Percentiles rank a stretch among this genome's conserved stretches.
Evolutionary conservation across 108 stramenopile species (phyloP).

Genomic region (Schizochytrium sp.): DNA sequence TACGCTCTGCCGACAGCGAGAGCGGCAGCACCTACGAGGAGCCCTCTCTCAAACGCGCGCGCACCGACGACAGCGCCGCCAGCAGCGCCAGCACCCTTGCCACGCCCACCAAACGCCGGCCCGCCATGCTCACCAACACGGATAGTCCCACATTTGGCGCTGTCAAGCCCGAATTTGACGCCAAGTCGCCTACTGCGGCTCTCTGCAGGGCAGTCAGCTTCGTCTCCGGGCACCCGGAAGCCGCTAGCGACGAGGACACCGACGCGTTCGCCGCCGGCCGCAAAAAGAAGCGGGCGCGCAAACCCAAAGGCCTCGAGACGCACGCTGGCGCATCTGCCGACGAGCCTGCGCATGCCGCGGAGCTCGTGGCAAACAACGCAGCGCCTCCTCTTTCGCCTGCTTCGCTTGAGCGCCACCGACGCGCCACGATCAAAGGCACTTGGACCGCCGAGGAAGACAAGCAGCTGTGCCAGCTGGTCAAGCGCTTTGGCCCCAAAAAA

Average conservation of each 20-base stretch:
- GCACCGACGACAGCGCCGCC: background rate
- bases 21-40: background rate
- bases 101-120: background rate
- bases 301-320: background rate
- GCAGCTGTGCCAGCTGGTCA: constrained; percentile 37
- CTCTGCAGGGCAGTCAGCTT: background rate
- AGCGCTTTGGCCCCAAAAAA: constrained; percentile 37
- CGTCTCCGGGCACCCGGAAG: background rate
- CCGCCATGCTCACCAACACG: background rate
- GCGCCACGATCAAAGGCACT: background rate
- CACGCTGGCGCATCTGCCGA: no score
- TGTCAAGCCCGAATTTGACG: background rate
- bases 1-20: background rate
- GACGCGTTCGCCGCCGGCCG: background rate
- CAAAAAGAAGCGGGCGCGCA: background rate
- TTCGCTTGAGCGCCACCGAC: background rate
- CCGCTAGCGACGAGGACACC: background rate
- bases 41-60: background rate
- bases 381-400: background rate
- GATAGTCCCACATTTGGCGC: background rate
- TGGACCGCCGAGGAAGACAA: constrained; percentile 45
- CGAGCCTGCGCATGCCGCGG: background rate
- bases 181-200: background rate
- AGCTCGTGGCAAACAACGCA: background rate
- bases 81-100: background rate